A percentile compares a stretch with the other conserved stretches of the same genome.
These are phyloP conservation scores for Suillus subaureus DNA, from an alignment of 768 basidiomycete species.

Conservation along the genomic window DNA sequence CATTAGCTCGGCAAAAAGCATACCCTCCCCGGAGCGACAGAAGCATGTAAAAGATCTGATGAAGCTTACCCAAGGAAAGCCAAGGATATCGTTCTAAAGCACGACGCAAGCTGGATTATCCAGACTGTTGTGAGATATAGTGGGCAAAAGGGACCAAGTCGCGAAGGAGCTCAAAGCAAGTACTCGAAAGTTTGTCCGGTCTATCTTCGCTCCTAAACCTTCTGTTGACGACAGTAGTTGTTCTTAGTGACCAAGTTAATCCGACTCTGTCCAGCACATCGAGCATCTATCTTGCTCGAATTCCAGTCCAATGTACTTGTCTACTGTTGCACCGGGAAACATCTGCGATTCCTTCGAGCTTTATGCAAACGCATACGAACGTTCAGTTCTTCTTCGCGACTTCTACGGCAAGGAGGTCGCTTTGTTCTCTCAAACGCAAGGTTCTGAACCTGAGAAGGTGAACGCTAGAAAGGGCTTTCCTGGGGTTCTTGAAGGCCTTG, in stretches of 20 bases:
- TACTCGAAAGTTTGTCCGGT: slow-evolving; percentile 75
- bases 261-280: slow-evolving; percentile 71
- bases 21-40: slow-evolving; percentile 70
- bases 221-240: slow-evolving; percentile 37
- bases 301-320: slow-evolving; percentile 77
- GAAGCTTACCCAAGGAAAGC: slow-evolving; percentile 76
- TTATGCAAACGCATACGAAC: slow-evolving; percentile 83
- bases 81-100: slow-evolving; percentile 85
- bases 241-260: slow-evolving; percentile 84
- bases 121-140: slow-evolving; percentile 85
- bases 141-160: slow-evolving; percentile 65
- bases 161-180: slow-evolving; percentile 85
- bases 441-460: slow-evolving; percentile 65
- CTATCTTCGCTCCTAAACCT: not conserved
- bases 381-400: slow-evolving; percentile 76
- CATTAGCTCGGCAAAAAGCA: slow-evolving; percentile 69
- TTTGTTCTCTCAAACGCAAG: slow-evolving; percentile 61
- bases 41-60: slow-evolving; percentile 76
- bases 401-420: slow-evolving; percentile 90
- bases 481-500: slow-evolving; percentile 65
- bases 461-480: slow-evolving; percentile 65
- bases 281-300: slow-evolving; percentile 74
- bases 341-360: slow-evolving; percentile 86
- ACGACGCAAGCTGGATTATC: slow-evolving; percentile 87
- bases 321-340: slow-evolving; percentile 87